Percentiles rank a stretch among this genome's conserved stretches.
These are phyloP conservation scores for Thraustochytrium striatum DNA, from an alignment of 352 stramenopile species.

Conservation along the genomic window DNA sequence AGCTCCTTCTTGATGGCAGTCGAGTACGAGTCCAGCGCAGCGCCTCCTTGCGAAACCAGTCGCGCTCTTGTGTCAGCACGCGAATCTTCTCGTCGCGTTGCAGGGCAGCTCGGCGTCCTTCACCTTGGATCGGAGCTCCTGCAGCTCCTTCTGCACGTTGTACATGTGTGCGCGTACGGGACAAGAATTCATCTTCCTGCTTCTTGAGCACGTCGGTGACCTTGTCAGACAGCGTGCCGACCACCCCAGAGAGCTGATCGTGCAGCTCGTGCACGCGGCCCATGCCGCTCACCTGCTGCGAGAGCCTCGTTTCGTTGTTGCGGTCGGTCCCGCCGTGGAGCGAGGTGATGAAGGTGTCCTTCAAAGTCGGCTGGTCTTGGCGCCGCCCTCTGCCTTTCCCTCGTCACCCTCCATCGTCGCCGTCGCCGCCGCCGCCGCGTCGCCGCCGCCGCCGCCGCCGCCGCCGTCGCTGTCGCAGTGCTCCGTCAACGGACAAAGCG, in stretches of 20 bases:
- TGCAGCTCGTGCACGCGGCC: conserved; percentile 69
- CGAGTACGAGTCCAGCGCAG: conserved; percentile 81
- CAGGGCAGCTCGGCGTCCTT: conserved; percentile 80
- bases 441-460: too few relatives aligned
- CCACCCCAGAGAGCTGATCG: conserved; percentile 70
- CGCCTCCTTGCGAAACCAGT: conserved; percentile 85
- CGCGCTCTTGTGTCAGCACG: conserved; percentile 84
- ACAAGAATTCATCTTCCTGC: conserved; percentile 85
- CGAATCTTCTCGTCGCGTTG: conserved; percentile 86
- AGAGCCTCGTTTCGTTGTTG: not conserved
- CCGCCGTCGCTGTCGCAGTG: too few relatives aligned
- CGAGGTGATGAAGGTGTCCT: conserved; percentile 39
- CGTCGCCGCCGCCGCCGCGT: too few relatives aligned
- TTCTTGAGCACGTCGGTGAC: conserved; percentile 72
- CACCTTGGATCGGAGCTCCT: conserved; percentile 58
- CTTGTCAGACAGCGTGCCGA: conserved; percentile 74
- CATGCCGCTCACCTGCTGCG: conserved; percentile 57
- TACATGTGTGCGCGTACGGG: conserved; percentile 89
- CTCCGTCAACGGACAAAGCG: too few relatives aligned
- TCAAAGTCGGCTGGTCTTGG: too few relatives aligned
- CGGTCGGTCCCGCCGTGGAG: not conserved
- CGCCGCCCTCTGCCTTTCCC: too few relatives aligned
- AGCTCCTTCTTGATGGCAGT: conserved; percentile 84
- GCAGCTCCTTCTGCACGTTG: conserved; percentile 86
- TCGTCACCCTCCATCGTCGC: too few relatives aligned